A percentile compares a stretch with the other conserved stretches of the same genome.
These are phyloP conservation scores for Zymoseptoria ardabiliae DNA, from an alignment of 2,329 filamentous ascomycete species.

Conservation along the genomic window DNA sequence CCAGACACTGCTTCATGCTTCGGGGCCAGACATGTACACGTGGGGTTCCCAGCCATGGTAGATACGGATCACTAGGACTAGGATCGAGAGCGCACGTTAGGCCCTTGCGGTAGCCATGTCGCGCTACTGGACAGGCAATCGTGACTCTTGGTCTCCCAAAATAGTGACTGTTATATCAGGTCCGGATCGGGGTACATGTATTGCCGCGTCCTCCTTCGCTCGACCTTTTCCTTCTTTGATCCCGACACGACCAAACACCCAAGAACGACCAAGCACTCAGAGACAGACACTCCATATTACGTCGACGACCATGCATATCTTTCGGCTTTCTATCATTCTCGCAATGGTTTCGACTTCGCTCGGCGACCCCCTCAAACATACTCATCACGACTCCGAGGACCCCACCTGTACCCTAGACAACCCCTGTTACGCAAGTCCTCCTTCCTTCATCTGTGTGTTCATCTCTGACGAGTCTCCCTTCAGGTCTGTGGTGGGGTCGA, in stretches of 20 bases:
- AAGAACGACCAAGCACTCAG: background rate
- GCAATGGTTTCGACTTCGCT: background rate
- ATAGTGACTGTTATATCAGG: too few species aligned
- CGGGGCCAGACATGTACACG: too few species aligned
- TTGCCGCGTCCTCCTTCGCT: background rate
- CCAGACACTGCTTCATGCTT: too few species aligned
- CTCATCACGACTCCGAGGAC: too few species aligned
- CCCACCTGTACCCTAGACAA: background rate
- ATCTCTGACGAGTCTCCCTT: background rate
- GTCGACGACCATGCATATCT: background rate
- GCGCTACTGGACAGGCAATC: too few species aligned
- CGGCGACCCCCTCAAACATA: background rate
- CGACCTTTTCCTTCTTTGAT: background rate
- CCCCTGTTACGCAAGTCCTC: background rate
- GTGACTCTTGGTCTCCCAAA: too few species aligned
- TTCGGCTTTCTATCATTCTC: background rate
- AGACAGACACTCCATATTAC: background rate
- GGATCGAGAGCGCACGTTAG: too few species aligned
- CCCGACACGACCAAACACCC: background rate
- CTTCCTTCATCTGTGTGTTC: background rate
- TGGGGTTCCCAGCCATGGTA: too few species aligned
- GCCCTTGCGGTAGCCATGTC: too few species aligned
- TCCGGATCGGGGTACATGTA: too few species aligned
- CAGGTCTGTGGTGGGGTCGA: background rate
- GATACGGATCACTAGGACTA: too few species aligned